Evolutionary conservation across 2,329 filamentous ascomycete genomes (phyloP).

Genomic region (Coniochaeta prunicola): DNA sequence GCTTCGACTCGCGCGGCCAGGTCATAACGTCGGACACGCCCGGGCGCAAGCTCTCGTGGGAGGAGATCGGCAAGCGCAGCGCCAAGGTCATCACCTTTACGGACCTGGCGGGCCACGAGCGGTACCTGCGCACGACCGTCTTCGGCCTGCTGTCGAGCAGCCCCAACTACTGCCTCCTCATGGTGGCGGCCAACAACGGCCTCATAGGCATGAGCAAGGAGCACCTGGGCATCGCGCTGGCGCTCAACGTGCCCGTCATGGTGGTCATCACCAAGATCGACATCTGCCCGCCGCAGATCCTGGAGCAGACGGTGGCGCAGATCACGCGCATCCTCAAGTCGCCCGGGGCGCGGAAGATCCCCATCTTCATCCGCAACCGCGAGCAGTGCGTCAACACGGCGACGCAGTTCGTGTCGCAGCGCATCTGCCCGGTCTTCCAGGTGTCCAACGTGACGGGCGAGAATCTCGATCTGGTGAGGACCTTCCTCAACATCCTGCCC

Average conservation of each 20-base stretch:
- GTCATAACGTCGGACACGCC: constrained; percentile 76
- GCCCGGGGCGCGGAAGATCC: constrained; percentile 88
- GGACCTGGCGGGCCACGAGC: constrained; percentile 90
- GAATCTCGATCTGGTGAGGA: constrained; percentile 81
- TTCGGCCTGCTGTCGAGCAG: constrained; percentile 91
- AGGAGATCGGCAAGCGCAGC: constrained; percentile 91
- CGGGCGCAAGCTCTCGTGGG: constrained; percentile 83
- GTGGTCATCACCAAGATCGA: constrained; percentile 97
- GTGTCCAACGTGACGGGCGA: constrained; percentile 96
- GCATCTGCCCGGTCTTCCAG: constrained; percentile 96
- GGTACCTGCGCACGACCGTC: constrained; percentile 90
- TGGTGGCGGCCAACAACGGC: constrained; percentile 98
- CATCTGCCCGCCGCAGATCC: constrained; percentile 91
- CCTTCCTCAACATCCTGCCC: constrained; percentile 90
- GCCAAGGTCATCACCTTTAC: constrained; percentile 97
- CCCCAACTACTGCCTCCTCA: constrained; percentile 94
- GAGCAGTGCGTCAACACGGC: constrained; percentile 94
- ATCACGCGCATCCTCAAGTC: constrained; percentile 90
- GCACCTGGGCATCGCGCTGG: constrained; percentile 88
- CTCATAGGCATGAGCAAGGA: constrained; percentile 98
- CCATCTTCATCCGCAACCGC: constrained; percentile 85
- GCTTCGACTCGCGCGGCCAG: constrained; percentile 81
- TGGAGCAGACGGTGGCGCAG: constrained; percentile 88
- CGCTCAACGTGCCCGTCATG: constrained; percentile 95
- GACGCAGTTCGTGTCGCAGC: constrained; percentile 88